Conservation (phyloP, 768 basidiomycete genomes). For the Suillus variegatus region DNA sequence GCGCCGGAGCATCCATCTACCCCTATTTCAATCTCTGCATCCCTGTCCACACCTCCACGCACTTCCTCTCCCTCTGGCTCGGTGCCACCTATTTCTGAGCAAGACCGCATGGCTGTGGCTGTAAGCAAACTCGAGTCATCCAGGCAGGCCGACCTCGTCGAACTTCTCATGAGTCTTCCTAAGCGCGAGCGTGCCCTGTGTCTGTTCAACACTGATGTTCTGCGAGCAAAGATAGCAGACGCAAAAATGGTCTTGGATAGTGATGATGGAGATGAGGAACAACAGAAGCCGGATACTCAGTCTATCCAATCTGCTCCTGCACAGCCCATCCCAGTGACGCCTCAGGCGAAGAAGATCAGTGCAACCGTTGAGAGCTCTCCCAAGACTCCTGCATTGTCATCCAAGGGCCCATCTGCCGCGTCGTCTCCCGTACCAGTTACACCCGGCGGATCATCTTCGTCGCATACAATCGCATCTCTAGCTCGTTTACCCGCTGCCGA, state of each 20-base stretch:
- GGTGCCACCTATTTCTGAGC: slow-evolving; percentile 64
- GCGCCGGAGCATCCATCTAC: slow-evolving; percentile 92
- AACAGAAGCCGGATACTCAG: slow-evolving; percentile 26
- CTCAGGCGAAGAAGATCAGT: slow-evolving; percentile 59
- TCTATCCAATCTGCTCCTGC: slow-evolving; percentile 24
- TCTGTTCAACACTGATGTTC: slow-evolving; percentile 82
- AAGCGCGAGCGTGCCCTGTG: slow-evolving; percentile 92
- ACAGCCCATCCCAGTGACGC: slow-evolving; percentile 52
- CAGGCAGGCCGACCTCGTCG: slow-evolving; percentile 66
- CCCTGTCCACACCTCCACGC: slow-evolving; percentile 78
- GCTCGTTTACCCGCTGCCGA: slow-evolving; percentile 75
- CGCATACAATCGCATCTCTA: slow-evolving; percentile 68
- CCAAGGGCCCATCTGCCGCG: slow-evolving; percentile 69
- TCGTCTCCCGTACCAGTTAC: slow-evolving; percentile 71
- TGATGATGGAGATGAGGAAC: slow-evolving; percentile 56
- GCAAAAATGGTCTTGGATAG: slow-evolving; percentile 82
- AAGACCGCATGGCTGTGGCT: slow-evolving; percentile 71
- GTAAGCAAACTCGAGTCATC: slow-evolving; percentile 63
- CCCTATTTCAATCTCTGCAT: slow-evolving; percentile 74
- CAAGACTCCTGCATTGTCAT: slow-evolving; percentile 76
- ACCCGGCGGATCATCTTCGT: slow-evolving; percentile 43
- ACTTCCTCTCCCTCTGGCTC: slow-evolving; percentile 77
- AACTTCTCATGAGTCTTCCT: slow-evolving; percentile 81
- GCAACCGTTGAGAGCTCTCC: slow-evolving; percentile 52
- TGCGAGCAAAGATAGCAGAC: slow-evolving; percentile 76